Conservation (phyloP, 2,329 filamentous ascomycete species). For the Chaetomium strumarium region DNA sequence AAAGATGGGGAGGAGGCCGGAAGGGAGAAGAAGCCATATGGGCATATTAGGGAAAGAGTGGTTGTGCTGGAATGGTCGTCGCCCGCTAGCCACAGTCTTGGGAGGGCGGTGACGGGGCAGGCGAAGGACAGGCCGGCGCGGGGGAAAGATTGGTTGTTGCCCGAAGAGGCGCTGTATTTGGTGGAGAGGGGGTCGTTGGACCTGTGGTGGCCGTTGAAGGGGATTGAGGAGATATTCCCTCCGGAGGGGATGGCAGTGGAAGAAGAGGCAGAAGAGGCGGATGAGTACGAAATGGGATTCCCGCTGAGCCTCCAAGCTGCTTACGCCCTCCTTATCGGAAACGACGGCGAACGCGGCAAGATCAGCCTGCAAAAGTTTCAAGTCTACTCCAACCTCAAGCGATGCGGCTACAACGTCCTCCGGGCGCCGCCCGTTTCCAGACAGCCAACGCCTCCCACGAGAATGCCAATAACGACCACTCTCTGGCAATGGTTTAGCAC, state of each 20-base stretch:
- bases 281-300: conserved; percentile 58
- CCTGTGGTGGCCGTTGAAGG: conserved; percentile 68
- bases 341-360: conserved; percentile 56
- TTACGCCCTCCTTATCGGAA: conserved; percentile 76
- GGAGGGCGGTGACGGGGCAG: conserved; percentile 53
- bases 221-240: conserved; percentile 46
- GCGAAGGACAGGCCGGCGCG: conserved; percentile 49
- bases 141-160: conserved; percentile 73
- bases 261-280: conserved; percentile 26
- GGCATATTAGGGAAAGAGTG: conserved; percentile 41
- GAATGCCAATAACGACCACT: conserved; percentile 17
- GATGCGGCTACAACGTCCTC: conserved; percentile 74
- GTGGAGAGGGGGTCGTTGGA: conserved; percentile 84
- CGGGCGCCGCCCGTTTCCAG: conserved; percentile 49
- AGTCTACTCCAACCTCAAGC: conserved; percentile 79
- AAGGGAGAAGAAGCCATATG: conserved; percentile 19
- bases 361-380: conserved; percentile 72
- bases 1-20: conserved; percentile 11
- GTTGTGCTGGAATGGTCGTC: conserved; percentile 65
- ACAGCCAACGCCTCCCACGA: conserved; percentile 9
- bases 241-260: conserved; percentile 12
- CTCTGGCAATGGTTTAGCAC: conserved; percentile 52
- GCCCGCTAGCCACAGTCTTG: conserved; percentile 63
- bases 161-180: conserved; percentile 86
- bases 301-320: conserved; percentile 88